These are phyloP conservation scores for Gaeumannomyces sp. DNA, from an alignment of 2,329 filamentous ascomycete species.

Conservation along the genomic window DNA sequence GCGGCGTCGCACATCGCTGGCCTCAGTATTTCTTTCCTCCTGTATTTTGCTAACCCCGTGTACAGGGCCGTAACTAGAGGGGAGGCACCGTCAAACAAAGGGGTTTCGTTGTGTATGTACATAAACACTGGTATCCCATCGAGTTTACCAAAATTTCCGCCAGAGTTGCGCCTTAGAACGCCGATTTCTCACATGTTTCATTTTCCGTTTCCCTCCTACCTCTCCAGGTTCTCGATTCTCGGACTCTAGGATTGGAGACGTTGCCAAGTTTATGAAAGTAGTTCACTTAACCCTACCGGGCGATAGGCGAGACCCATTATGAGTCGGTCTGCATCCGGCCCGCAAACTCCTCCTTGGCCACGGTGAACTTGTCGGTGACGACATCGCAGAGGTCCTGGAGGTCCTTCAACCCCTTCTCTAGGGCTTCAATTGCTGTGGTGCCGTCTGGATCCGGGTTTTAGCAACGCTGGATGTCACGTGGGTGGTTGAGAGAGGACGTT, in stretches of 20 bases:
- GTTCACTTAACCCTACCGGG: neutral
- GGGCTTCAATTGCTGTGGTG: constrained; percentile 72
- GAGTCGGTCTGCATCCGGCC: constrained; percentile 8
- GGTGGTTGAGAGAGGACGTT: neutral
- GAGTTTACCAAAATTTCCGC: neutral
- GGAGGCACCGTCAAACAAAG: constrained; percentile 4
- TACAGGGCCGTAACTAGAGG: constrained; percentile 50
- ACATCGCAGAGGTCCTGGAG: constrained; percentile 90
- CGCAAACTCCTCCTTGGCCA: constrained; percentile 55
- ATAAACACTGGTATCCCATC: constrained; percentile 1
- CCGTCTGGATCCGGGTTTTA: constrained; percentile 48
- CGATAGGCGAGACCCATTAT: neutral
- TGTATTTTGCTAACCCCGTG: constrained; percentile 9
- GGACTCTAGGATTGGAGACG: neutral
- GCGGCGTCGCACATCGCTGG: neutral
- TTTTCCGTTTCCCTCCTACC: neutral
- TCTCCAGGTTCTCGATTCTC: neutral
- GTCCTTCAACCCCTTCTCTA: constrained; percentile 86
- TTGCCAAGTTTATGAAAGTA: neutral
- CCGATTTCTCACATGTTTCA: neutral
- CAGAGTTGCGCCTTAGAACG: constrained; percentile 7
- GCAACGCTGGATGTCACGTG: neutral
- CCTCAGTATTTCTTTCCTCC: neutral
- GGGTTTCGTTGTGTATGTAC: constrained; percentile 4
- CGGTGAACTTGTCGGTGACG: constrained; percentile 81